Percentiles rank a stretch among this genome's conserved stretches.
phyloP scores from a whole-genome alignment of 2,329 filamentous ascomycete species.

The Talaromyces pinophilus region DNA sequence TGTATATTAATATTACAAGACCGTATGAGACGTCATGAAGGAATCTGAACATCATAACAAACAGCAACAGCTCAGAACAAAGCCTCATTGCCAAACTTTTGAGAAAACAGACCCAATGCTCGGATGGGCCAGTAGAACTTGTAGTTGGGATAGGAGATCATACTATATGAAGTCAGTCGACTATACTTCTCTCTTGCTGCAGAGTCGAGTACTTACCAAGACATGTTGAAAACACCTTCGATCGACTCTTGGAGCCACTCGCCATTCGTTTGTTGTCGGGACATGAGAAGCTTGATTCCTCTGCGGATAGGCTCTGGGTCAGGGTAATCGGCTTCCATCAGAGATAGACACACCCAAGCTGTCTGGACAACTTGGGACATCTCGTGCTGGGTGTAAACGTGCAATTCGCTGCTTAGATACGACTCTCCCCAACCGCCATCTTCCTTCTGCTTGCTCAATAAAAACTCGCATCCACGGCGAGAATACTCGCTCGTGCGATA shows the following conservation, averaged over 20 bases:
- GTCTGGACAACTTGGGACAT: slow-evolving; percentile 92
- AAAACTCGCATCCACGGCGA: slow-evolving; percentile 77
- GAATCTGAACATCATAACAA: not conserved
- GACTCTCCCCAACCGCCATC: slow-evolving; percentile 98
- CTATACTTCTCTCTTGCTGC: slow-evolving; percentile 13
- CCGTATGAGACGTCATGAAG: not conserved
- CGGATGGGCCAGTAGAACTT: slow-evolving; percentile 96
- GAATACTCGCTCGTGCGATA: slow-evolving; percentile 72
- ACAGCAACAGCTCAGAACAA: slow-evolving; percentile 39
- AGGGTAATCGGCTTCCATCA: slow-evolving; percentile 82
- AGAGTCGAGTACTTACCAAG: slow-evolving; percentile 62
- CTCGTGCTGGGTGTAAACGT: slow-evolving; percentile 72
- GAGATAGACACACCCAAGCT: slow-evolving; percentile 79
- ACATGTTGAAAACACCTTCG: slow-evolving; percentile 98
- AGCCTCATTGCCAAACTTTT: slow-evolving; percentile 66
- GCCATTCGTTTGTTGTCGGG: slow-evolving; percentile 80
- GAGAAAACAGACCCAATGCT: slow-evolving; percentile 85
- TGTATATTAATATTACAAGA: slow-evolving; percentile 3
- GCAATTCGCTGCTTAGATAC: slow-evolving; percentile 80
- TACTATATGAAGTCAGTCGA: slow-evolving; percentile 53
- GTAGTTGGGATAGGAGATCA: slow-evolving; percentile 99
- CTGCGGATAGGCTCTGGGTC: slow-evolving; percentile 69
- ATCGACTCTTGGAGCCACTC: slow-evolving; percentile 96
- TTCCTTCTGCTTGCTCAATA: slow-evolving; percentile 77
- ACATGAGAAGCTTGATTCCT: slow-evolving; percentile 79